phyloP scores from a whole-genome alignment of 371 early-diverging fungal species.

The Gilbertella persicaria region DNA sequence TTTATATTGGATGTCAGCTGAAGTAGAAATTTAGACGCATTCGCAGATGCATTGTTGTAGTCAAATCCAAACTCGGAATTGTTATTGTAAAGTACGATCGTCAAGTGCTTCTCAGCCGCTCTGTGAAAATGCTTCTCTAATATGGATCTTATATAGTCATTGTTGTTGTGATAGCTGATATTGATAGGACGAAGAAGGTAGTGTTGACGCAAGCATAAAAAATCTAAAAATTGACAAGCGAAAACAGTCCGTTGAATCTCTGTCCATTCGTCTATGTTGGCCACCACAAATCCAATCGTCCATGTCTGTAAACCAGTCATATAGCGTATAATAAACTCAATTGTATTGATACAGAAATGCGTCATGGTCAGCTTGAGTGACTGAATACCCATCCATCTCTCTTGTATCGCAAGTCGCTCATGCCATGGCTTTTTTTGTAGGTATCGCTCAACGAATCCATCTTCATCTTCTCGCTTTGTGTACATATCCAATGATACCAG shows the following conservation, averaged over 20 bases:
- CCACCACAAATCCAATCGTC: not conserved
- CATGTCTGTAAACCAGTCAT: not conserved
- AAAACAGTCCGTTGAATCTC: not conserved
- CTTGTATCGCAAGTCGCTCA: not conserved
- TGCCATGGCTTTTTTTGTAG: not conserved
- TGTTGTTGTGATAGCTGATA: slow-evolving; percentile 8
- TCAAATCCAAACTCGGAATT: slow-evolving; percentile 1
- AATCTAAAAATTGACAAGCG: not conserved
- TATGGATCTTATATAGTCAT: not conserved
- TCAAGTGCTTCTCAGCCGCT: not conserved
- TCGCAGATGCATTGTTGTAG: slow-evolving; percentile 9
- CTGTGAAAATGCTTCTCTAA: not conserved
- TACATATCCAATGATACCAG: slow-evolving; percentile 1
- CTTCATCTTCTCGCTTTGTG: slow-evolving; percentile 1
- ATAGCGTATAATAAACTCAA: slow-evolving; percentile 4
- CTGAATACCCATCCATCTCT: not conserved
- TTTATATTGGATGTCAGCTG: not conserved
- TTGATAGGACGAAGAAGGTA: not conserved
- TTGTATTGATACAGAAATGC: slow-evolving; percentile 1
- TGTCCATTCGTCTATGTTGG: slow-evolving; percentile 4
- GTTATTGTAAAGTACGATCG: slow-evolving; percentile 3
- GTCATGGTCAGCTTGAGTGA: not conserved
- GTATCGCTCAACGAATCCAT: not conserved
- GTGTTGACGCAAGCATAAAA: not conserved
- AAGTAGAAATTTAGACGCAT: slow-evolving; percentile 2